phyloP scores from a whole-genome alignment of 2,329 filamentous ascomycete species.

The Colletotrichum tropicicola region DNA sequence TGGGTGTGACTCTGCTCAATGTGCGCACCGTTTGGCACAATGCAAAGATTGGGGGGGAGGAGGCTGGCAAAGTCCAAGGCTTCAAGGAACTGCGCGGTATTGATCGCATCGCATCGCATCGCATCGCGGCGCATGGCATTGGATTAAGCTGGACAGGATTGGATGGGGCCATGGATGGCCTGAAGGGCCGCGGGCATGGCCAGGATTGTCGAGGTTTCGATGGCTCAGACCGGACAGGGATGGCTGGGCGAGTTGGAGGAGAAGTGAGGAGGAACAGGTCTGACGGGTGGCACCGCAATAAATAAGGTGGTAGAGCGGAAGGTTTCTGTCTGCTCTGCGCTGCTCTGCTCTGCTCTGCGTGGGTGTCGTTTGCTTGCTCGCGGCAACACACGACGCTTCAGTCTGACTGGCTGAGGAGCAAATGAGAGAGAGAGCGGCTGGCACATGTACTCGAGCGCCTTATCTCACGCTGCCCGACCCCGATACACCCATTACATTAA shows the following conservation, averaged over 20 bases:
- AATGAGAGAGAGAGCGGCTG: too few relatives aligned
- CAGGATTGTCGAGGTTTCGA: constrained; percentile 28
- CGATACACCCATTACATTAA: too few relatives aligned
- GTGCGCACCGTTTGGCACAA: not conserved
- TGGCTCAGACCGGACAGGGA: constrained; percentile 24
- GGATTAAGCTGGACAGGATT: not conserved
- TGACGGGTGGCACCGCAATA: not conserved
- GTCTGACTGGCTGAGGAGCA: too few relatives aligned
- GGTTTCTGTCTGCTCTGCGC: not conserved
- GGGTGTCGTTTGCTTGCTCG: constrained; percentile 8
- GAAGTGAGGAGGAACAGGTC: constrained; percentile 7
- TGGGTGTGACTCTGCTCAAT: not conserved
- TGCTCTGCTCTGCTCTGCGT: not conserved
- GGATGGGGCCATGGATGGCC: not conserved
- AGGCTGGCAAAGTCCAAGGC: not conserved
- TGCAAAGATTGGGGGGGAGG: not conserved
- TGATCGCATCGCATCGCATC: constrained; percentile 4
- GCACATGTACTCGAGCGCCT: too few relatives aligned
- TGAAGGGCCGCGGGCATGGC: not conserved
- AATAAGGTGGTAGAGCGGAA: constrained; percentile 4
- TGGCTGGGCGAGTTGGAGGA: constrained; percentile 40
- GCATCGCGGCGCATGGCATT: not conserved
- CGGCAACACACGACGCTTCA: not conserved
- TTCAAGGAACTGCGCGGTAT: not conserved
- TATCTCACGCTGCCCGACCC: too few relatives aligned